A percentile compares a stretch with the other conserved stretches of the same genome.
Evolutionary conservation across 2,329 filamentous ascomycete genomes (phyloP).

Genomic region (Aspergillus chevalieri): DNA sequence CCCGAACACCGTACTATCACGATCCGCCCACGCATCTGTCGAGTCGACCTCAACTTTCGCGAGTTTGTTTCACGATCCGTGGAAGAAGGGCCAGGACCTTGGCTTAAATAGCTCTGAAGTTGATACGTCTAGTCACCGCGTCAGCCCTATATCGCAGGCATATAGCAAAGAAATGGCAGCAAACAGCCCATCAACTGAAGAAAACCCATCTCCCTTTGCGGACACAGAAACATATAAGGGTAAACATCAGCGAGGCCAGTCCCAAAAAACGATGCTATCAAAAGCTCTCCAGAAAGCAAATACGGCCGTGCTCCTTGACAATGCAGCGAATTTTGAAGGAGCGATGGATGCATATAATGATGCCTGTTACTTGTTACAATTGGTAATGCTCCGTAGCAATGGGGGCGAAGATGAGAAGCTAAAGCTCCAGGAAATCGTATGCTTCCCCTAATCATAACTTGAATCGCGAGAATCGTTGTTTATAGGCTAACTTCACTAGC

Average conservation of each 20-base stretch:
- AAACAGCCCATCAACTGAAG: conserved; percentile 17
- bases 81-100: neutral
- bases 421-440: conserved; percentile 89
- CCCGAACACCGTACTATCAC: neutral
- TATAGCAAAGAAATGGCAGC: conserved; percentile 11
- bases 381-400: conserved; percentile 78
- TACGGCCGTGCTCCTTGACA: conserved; percentile 89
- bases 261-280: conserved; percentile 95
- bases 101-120: conserved; percentile 1
- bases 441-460: conserved; percentile 30
- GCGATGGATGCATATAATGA: conserved; percentile 87
- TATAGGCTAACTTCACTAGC: conserved; percentile 44
- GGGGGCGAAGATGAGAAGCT: conserved; percentile 73
- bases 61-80: conserved; percentile 10
- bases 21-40: conserved; percentile 15
- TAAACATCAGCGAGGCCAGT: conserved; percentile 46
- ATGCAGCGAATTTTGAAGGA: conserved; percentile 88
- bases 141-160: conserved; percentile 2
- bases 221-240: conserved; percentile 23
- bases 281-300: conserved; percentile 92
- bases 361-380: conserved; percentile 78
- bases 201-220: conserved; percentile 19
- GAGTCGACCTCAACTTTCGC: conserved; percentile 4
- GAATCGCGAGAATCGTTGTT: neutral
- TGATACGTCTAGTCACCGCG: conserved; percentile 1